A percentile compares a stretch with the other conserved stretches of the same genome.
Evolutionary conservation across 1,284 basidiomycete species (phyloP).

Genomic region (Puccinia triticina): DNA sequence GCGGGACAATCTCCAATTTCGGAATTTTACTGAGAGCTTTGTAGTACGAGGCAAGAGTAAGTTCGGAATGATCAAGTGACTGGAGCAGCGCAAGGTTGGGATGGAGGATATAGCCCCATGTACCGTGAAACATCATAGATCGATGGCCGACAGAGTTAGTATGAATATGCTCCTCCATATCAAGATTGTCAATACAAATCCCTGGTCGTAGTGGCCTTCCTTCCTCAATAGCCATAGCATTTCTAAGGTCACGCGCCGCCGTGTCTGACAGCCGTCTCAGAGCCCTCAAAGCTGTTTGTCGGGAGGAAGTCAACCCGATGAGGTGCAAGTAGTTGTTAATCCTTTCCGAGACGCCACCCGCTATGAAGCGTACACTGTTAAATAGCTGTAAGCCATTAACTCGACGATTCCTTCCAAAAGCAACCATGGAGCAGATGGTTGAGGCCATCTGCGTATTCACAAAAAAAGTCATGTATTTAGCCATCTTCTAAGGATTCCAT

Average conservation of each 20-base stretch:
- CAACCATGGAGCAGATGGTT: not conserved
- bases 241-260: not conserved
- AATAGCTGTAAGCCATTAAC: not conserved
- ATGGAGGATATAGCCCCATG: slow-evolving; percentile 2
- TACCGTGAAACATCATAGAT: no score
- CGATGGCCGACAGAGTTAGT: not conserved
- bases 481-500: no score
- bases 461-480: no score
- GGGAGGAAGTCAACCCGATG: not conserved
- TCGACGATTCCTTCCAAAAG: not conserved
- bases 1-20: not conserved
- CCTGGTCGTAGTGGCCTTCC: not conserved
- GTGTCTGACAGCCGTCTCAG: not conserved
- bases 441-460: not conserved
- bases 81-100: not conserved
- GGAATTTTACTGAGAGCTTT: not conserved
- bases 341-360: not conserved
- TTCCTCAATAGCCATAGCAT: not conserved
- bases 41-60: not conserved
- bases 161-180: not conserved
- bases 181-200: not conserved
- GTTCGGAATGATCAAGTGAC: not conserved
- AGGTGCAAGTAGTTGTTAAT: not conserved
- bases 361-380: not conserved
- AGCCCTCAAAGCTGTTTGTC: not conserved